Evolutionary conservation across 2,329 filamentous ascomycete species (phyloP).

Genomic region (Botrytis fabae): DNA sequence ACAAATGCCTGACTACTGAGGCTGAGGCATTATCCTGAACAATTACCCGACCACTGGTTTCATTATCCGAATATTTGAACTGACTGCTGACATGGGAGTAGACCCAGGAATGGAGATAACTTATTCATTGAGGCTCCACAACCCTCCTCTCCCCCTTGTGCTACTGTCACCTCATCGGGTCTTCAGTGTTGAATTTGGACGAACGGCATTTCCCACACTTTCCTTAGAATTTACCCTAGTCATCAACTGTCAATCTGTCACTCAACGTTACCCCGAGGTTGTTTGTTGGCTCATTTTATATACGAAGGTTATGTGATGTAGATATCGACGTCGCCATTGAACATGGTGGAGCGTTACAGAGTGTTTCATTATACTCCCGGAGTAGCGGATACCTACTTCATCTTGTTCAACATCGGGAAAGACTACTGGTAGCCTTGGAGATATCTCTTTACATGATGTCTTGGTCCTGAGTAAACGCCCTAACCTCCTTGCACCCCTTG

Average conservation of each 20-base stretch:
- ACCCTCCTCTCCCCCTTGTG: neutral
- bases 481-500: conserved; percentile 1
- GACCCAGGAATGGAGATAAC: conserved; percentile 16
- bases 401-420: conserved; percentile 24
- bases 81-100: conserved; percentile 12
- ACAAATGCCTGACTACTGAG: neutral
- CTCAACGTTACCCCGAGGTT: conserved; percentile 4
- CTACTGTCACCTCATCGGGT: conserved; percentile 10
- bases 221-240: neutral
- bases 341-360: conserved; percentile 16
- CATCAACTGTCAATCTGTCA: conserved; percentile 17
- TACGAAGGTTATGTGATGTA: conserved; percentile 6
- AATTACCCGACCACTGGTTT: neutral
- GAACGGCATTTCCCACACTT: conserved; percentile 6
- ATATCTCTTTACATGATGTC: conserved; percentile 10
- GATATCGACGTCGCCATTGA: conserved; percentile 3
- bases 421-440: neutral
- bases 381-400: conserved; percentile 24
- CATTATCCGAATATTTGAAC: neutral
- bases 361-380: conserved; percentile 25
- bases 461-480: neutral
- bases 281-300: conserved; percentile 3
- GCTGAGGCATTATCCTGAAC: neutral
- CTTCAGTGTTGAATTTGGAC: conserved; percentile 1
- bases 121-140: conserved; percentile 22